Base-by-base conservation (phyloP, 345 rosid species). In the Eucalyptus sp. region DNA sequence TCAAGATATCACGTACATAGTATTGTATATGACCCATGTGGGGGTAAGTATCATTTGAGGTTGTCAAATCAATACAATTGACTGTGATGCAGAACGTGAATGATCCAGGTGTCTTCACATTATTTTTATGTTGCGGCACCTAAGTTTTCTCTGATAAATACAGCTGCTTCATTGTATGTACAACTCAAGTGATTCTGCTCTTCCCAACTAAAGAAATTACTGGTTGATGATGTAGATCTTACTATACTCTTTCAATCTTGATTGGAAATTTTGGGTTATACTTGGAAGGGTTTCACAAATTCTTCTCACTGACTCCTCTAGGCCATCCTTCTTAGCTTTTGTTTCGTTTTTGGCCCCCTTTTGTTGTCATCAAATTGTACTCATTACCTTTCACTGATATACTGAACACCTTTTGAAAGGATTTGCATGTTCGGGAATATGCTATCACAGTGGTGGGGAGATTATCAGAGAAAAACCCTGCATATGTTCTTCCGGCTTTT, bases 401-500 rank as follows among this genome's bases (percentile, higher is more conserved):
- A n/a, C 16, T 64, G 41, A 64, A 43, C 71, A 62, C 33, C 31
- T 54, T 84, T 18, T 83, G 43, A 80, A 50, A 98, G 99, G 99
- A 97, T 93, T 95, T 95, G 93, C 98, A 92, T 91, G 99, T 97
- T 90, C 95, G 98, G 91, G 99, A 95, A 90, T 97, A 94, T 92
- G 99, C 97, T 85, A 98, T 98, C 93, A 96, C 99, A 27, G 94
- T 98, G 87, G 96, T 96, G 88, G 99, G 99, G 92, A 93, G 99
- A 90, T 92, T 98, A 91, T 97, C 99, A 25, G 98, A 97, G 91
- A 98, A 95, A 93, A 98, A 97, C 92, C 99, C 99, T 64, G 99
- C 99, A 87, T 96, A 98, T 91, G 99, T 98, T 90, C 98, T 97
- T 93, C 99, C 99, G 48, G 99, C 99, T 88, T 97, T 98, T 90